Conservation (phyloP, 2,329 filamentous ascomycete species). For the Microsporum ferrugineum region DNA sequence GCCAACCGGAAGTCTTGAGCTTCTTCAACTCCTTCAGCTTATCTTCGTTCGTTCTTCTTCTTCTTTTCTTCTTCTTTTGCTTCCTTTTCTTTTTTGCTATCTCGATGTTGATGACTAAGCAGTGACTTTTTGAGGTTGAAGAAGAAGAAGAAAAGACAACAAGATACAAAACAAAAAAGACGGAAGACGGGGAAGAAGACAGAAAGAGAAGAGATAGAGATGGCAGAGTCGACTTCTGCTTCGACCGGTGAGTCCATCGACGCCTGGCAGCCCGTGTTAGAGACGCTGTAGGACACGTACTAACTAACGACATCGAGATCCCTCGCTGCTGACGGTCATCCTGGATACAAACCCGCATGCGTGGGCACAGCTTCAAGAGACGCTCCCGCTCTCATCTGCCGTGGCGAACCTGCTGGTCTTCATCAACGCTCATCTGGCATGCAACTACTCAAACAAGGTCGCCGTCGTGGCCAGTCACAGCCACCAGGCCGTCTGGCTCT, state of each 20-base stretch:
- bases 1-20: neutral
- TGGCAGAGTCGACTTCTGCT: neutral
- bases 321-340: conserved; percentile 79
- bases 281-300: neutral
- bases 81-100: neutral
- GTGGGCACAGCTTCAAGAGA: conserved; percentile 66
- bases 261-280: too few species aligned
- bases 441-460: conserved; percentile 86
- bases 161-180: neutral
- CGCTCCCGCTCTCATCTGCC: conserved; percentile 69
- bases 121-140: neutral
- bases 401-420: conserved; percentile 88
- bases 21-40: neutral
- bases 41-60: neutral
- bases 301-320: conserved; percentile 34
- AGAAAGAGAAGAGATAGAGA: neutral
- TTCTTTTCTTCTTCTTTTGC: neutral
- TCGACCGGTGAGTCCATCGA: neutral
- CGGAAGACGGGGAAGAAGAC: neutral
- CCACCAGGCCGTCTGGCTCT: conserved; percentile 79
- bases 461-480: conserved; percentile 83
- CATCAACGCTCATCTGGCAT: conserved; percentile 89
- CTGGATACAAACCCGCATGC: conserved; percentile 95
- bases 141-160: neutral
- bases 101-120: neutral